Base-by-base conservation (phyloP, 805 yeast genomes). In the Candida nitratophila region DNA sequence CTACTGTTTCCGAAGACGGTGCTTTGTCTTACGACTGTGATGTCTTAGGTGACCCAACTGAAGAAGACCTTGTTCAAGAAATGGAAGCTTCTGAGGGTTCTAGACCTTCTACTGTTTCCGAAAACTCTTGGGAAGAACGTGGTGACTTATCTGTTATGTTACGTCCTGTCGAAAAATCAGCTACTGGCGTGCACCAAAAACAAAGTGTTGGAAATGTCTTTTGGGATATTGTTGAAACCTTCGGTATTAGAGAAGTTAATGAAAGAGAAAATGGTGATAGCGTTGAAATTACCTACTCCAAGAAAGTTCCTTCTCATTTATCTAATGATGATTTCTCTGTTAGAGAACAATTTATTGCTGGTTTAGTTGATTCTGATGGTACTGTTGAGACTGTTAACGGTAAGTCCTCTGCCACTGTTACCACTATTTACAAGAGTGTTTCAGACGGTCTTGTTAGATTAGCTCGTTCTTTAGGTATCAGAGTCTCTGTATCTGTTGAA, bases 401-500 rank as follows among this genome's bases (percentile, higher is more conserved):
- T 29, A 24, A 24, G 10, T 6, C 10, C 27, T 43, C 47, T 36
- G 70, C 64, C 14, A 48, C 63, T 31, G 55, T 69, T 30, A 55
- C 56, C 33, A 68, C 71, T 6, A 47, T 50, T 20, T 55, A 55
- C 49, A 45, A 58, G 16, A 56, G 59, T 14, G 59, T 69, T 41
- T 49, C 64, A 55, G 60, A 65, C 32, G 72, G 70, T 27, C 50
- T 66, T 42, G 61, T 64, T 10, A 53, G 55, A 39, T 47, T 70
- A 35, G 68, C 71, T 20, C 68, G 75, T 46, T 72, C 77, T 10
- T 54, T 71, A 21, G 77, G 77, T 49, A 61, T 72, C 39, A 47
- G 50, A 9, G 66, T 53, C 11, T 58, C 69, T 11, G 65, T 58
- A n/a, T 48, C 59, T 4, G 50, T 60, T 16, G 54, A 60, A 36